These are phyloP conservation scores for Colletotrichum lentis DNA, from an alignment of 2,329 filamentous ascomycete genomes.

Conservation along the genomic window DNA sequence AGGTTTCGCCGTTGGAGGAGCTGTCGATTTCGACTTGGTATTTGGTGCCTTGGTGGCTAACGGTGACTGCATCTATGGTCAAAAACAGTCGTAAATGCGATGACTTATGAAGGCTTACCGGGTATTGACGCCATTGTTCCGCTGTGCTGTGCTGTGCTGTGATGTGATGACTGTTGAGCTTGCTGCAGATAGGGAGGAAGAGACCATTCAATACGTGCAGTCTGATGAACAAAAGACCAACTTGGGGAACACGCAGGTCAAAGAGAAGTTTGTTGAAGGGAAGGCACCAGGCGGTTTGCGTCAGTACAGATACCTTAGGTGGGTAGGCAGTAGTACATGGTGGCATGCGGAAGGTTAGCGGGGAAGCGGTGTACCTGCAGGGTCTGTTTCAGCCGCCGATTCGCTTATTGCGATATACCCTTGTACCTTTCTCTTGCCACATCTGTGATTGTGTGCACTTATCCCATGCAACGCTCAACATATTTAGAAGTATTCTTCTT, in stretches of 20 bases:
- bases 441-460: neutral
- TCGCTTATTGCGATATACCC: constrained; percentile 29
- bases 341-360: constrained; percentile 21
- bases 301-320: constrained; percentile 29
- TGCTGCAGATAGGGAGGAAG: constrained; percentile 21
- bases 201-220: constrained; percentile 12
- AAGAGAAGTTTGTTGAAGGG: constrained; percentile 38
- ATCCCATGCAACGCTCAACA: constrained; percentile 24
- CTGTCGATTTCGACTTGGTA: constrained; percentile 93
- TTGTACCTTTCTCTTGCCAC: constrained; percentile 5
- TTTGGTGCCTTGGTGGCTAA: constrained; percentile 96
- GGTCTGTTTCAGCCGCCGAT: constrained; percentile 36
- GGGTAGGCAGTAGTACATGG: constrained; percentile 32
- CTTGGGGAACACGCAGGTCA: constrained; percentile 18
- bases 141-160: neutral
- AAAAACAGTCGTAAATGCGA: constrained; percentile 38
- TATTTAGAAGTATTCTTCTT: constrained; percentile 4
- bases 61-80: constrained; percentile 68
- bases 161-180: constrained; percentile 5
- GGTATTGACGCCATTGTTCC: constrained; percentile 63
- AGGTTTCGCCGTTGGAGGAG: constrained; percentile 83
- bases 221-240: constrained; percentile 8
- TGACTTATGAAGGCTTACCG: constrained; percentile 51
- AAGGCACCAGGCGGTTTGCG: constrained; percentile 38
- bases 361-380: constrained; percentile 39